These are phyloP conservation scores for Xylariaceae sp. DNA, from an alignment of 2,329 filamentous ascomycete genomes.

Conservation along the genomic window DNA sequence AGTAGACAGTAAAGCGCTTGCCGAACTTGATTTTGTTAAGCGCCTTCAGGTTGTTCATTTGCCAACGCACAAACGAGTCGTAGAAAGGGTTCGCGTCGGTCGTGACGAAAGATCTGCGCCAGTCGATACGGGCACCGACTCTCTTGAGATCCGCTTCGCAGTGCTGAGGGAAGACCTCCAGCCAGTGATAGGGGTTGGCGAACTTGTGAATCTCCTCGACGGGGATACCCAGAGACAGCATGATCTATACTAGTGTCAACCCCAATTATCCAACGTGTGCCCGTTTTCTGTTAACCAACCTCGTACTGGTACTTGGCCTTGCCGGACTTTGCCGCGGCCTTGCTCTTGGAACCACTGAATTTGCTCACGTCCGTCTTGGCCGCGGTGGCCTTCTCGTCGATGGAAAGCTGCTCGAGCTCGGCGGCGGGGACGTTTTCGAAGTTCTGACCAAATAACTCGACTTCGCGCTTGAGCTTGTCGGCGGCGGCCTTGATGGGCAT, in stretches of 20 bases:
- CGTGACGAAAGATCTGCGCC: conserved; percentile 87
- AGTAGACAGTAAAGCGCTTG: conserved; percentile 90
- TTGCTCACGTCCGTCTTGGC: conserved; percentile 81
- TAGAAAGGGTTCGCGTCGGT: conserved; percentile 97
- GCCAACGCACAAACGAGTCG: conserved; percentile 92
- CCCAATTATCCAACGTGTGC: not conserved
- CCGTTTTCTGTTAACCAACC: conserved; percentile 42
- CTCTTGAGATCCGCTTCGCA: conserved; percentile 74
- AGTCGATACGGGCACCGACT: conserved; percentile 85
- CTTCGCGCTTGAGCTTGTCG: conserved; percentile 16
- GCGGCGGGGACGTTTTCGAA: conserved; percentile 45
- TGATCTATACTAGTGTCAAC: conserved; percentile 48
- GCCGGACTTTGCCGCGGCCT: conserved; percentile 81
- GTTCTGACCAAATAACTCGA: conserved; percentile 23
- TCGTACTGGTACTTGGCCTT: conserved; percentile 96
- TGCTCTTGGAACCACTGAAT: conserved; percentile 88
- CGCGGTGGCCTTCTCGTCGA: conserved; percentile 55
- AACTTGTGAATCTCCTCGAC: conserved; percentile 88
- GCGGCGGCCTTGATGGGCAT: conserved; percentile 18
- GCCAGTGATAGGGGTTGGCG: conserved; percentile 85
- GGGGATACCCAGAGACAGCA: conserved; percentile 85
- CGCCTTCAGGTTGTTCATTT: conserved; percentile 89
- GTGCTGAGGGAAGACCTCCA: conserved; percentile 83
- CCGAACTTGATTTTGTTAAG: conserved; percentile 91
- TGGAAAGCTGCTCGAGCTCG: conserved; percentile 40